Evolutionary conservation across 345 rosid genomes (phyloP).

Genomic region (Erodium maritimum): DNA sequence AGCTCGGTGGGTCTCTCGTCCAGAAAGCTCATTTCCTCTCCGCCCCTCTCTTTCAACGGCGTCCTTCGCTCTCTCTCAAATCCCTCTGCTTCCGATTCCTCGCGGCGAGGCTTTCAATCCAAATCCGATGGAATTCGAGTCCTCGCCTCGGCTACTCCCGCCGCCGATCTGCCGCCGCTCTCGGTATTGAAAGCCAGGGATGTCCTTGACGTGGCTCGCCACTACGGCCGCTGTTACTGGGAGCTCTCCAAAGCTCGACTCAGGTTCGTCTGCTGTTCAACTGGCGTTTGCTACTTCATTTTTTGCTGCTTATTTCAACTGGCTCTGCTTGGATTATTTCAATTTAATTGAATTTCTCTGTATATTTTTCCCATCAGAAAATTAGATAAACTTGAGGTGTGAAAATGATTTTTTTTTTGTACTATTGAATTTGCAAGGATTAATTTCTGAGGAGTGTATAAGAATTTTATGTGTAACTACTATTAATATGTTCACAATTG

Average conservation of each 20-base stretch:
- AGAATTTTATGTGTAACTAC: too few species aligned
- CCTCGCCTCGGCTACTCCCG: slow-evolving; percentile 8
- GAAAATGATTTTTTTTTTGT: too few species aligned
- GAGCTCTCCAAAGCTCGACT: slow-evolving; percentile 97
- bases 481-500: too few species aligned
- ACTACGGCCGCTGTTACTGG: slow-evolving; percentile 70
- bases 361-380: too few species aligned
- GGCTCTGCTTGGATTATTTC: too few species aligned
- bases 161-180: slow-evolving; percentile 15
- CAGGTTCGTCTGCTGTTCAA: too few species aligned
- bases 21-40: neutral
- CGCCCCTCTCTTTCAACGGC: neutral
- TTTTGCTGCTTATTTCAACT: too few species aligned
- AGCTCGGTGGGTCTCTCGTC: neutral
- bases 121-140: slow-evolving; percentile 30
- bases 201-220: slow-evolving; percentile 29
- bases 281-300: too few species aligned
- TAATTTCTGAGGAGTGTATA: too few species aligned
- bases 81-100: slow-evolving; percentile 9
- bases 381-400: too few species aligned
- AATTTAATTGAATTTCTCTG: too few species aligned
- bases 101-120: slow-evolving; percentile 10
- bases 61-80: slow-evolving; percentile 9
- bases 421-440: too few species aligned
- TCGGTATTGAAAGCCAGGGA: slow-evolving; percentile 18